phyloP scores from a whole-genome alignment of 2,329 filamentous ascomycete genomes.

The Arthrobotrys iridis region DNA sequence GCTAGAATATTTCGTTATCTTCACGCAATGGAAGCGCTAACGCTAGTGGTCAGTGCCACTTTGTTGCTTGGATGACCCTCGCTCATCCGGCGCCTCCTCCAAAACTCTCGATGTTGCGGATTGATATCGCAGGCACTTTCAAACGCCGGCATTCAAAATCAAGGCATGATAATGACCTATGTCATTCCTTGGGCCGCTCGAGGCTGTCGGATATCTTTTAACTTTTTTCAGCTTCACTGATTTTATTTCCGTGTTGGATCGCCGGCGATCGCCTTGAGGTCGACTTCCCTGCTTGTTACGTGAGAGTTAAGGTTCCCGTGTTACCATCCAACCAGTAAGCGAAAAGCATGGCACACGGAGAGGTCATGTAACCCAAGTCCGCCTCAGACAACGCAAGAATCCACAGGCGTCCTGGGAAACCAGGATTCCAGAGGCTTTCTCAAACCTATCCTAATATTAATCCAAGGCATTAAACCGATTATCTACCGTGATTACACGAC shows the following conservation, averaged over 20 bases:
- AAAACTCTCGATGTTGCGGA: neutral
- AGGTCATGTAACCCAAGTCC: slow-evolving; percentile 15
- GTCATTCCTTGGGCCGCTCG: neutral
- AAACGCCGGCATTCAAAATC: neutral
- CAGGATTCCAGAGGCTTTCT: slow-evolving; percentile 2
- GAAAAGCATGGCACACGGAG: slow-evolving; percentile 22
- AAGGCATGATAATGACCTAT: slow-evolving; percentile 5
- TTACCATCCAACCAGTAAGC: slow-evolving; percentile 29
- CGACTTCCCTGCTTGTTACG: neutral
- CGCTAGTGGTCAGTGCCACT: slow-evolving; percentile 23
- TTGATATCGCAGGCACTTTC: neutral
- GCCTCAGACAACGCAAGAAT: slow-evolving; percentile 30
- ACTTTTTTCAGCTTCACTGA: slow-evolving; percentile 4
- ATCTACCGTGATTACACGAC: neutral
- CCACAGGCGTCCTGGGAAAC: slow-evolving; percentile 7
- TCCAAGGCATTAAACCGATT: neutral
- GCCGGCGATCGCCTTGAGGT: neutral
- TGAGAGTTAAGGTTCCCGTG: slow-evolving; percentile 18
- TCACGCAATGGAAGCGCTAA: slow-evolving; percentile 28
- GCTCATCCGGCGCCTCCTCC: slow-evolving; percentile 6
- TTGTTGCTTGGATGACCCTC: slow-evolving; percentile 7
- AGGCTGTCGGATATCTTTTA: neutral
- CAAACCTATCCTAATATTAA: neutral
- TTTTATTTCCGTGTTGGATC: neutral
- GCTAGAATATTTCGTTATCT: slow-evolving; percentile 18